phyloP scores from a whole-genome alignment of 345 rosid genomes.

The Heritiera littoralis region DNA sequence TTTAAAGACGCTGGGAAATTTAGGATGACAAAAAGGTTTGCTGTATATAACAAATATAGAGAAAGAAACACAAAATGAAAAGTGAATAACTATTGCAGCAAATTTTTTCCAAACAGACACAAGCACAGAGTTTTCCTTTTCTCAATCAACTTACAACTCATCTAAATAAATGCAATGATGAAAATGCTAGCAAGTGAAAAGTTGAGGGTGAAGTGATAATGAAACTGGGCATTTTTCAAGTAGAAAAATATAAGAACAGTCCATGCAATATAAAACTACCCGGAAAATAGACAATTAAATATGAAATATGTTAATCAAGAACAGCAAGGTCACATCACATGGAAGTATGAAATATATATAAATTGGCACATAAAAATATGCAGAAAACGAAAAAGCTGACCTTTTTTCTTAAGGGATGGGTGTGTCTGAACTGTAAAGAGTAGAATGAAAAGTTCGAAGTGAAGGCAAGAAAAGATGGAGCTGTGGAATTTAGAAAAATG shows the following conservation, averaged over 20 bases:
- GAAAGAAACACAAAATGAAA: conserved; percentile 17
- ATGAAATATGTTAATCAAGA: background rate
- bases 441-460: background rate
- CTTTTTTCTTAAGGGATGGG: background rate
- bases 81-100: conserved; percentile 16
- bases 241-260: too few relatives aligned
- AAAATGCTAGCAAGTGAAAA: too few relatives aligned
- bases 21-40: background rate
- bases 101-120: background rate
- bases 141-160: background rate
- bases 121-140: background rate
- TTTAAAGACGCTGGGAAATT: background rate
- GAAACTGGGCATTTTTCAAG: background rate
- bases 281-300: background rate
- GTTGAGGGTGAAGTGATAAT: background rate
- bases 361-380: background rate
- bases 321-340: background rate
- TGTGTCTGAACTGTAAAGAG: background rate
- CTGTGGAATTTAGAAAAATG: too few relatives aligned
- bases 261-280: background rate
- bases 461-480: too few relatives aligned
- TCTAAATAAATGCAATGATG: background rate
- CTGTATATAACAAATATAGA: background rate
- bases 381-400: background rate
- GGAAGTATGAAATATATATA: too few relatives aligned